A percentile compares a stretch with the other conserved stretches of the same genome.
Conservation (phyloP, 257 asterid species). For the Craterostigma plantagineum region DNA sequence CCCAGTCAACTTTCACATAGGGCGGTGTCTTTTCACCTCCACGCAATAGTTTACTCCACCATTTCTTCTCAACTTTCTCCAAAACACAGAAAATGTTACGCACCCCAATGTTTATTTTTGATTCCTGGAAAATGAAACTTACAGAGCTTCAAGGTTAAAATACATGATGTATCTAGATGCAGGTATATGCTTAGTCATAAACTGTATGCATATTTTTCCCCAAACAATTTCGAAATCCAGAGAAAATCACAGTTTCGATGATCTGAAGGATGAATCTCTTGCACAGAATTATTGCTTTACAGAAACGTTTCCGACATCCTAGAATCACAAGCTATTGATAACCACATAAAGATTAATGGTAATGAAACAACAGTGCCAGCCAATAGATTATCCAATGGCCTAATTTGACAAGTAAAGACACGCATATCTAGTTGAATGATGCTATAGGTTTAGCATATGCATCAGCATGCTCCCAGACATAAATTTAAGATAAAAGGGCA, state of each 20-base stretch:
- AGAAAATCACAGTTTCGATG: background rate
- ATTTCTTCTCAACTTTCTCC: constrained; percentile 58
- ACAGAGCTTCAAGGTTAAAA: background rate
- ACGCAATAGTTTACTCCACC: constrained; percentile 62
- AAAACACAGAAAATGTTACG: constrained; percentile 40
- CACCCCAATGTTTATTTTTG: constrained; percentile 28
- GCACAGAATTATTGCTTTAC: too few relatives aligned
- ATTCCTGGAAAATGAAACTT: constrained; percentile 28
- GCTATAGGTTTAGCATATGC: too few relatives aligned
- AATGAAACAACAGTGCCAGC: too few relatives aligned
- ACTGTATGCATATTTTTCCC: background rate
- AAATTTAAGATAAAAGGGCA: background rate
- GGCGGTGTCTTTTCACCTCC: constrained; percentile 40
- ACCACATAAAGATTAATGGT: too few relatives aligned
- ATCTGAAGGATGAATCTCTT: background rate
- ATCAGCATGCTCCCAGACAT: too few relatives aligned
- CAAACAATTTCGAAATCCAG: too few relatives aligned
- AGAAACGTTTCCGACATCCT: too few relatives aligned
- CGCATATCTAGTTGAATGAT: background rate
- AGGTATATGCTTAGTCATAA: background rate
- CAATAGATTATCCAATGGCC: too few relatives aligned
- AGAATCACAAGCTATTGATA: too few relatives aligned
- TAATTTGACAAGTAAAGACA: too few relatives aligned
- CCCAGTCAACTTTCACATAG: constrained; percentile 74
- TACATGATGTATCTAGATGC: background rate